Evolutionary conservation across 768 basidiomycete species (phyloP), one percentile per base, ranked within the genome.

Genomic region (Sutorius australiensis): DNA sequence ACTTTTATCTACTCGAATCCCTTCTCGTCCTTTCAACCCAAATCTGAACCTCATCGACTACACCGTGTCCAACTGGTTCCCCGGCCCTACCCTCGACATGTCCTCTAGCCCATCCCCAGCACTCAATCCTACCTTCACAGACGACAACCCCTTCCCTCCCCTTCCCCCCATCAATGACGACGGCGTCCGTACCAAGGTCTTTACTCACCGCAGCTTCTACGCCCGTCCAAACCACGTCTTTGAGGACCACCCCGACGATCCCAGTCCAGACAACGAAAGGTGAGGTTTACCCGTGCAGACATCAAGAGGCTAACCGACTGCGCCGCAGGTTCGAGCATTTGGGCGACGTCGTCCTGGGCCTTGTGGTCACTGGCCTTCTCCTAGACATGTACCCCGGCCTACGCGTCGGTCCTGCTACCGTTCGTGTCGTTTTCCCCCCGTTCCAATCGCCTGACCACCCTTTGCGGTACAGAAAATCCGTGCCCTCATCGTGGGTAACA

Each of bases 181-280:
- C 1, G 68, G 67, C 2, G 77, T 87, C 48, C 69, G 72, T 38
- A 66, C 64, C 34, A 81, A 80, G 61, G 79, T 89, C 1, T 91
- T 87, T 63, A 92, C 89, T 2, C 89, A 92, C 62, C 82, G 88
- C 33, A 86, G 84, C 64, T 80, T 75, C 61, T 80, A 74, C 61
- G 89, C 80, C 0, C 76, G 89, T 2, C 87, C 88, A 0, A 83
- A 80, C 7, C 81, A 87, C 59, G 72, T 88, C 24, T 92, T 92
- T 57, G 89, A 92, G 64, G 89, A 92, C 67, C 76, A 73, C 34
- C 80, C 76, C 0, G 75, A 80, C 56, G 89, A 92, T 67, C 83
- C 78, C 2, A 86, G 85, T 46, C 89, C 87, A 6, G 89, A 92
- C 64, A 91, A 92, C 56, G 89, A 92, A 72, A 86, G 81, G 89